phyloP scores from a whole-genome alignment of 371 early-diverging fungal species.

The Blyttiomyces sp. region DNA sequence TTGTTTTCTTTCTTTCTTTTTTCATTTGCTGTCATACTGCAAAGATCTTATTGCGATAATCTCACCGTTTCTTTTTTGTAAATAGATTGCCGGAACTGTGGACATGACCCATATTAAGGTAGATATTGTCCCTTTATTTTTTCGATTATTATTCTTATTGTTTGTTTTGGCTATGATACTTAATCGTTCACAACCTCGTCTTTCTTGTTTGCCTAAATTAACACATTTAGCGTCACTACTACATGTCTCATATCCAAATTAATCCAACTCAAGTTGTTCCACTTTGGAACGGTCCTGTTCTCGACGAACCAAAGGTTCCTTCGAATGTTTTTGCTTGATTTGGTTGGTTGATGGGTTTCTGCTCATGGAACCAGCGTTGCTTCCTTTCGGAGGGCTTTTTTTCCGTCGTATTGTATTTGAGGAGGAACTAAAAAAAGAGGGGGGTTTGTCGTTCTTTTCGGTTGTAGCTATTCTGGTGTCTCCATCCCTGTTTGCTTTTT shows the following conservation, averaged over 20 bases:
- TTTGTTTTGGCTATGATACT: too few species aligned
- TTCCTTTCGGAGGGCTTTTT: background rate
- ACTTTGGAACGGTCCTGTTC: slow-evolving; percentile 76
- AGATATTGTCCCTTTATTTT: too few species aligned
- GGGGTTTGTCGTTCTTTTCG: too few species aligned
- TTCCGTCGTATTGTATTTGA: too few species aligned
- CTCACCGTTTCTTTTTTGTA: slow-evolving; percentile 32
- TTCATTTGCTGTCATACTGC: background rate
- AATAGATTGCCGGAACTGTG: slow-evolving; percentile 12
- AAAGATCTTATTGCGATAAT: too few species aligned
- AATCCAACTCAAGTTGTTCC: slow-evolving; percentile 90
- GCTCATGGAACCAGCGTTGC: background rate
- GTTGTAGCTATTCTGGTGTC: too few species aligned
- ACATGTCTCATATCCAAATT: slow-evolving; percentile 83
- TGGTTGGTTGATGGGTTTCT: background rate
- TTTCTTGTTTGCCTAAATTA: too few species aligned
- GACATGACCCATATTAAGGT: slow-evolving; percentile 84
- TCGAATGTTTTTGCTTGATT: background rate
- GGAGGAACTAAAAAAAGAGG: too few species aligned
- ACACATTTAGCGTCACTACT: slow-evolving; percentile 95
- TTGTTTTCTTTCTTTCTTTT: slow-evolving; percentile 1
- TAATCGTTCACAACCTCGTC: too few species aligned
- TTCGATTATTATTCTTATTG: too few species aligned
- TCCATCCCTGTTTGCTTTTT: too few species aligned
- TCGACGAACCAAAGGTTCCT: slow-evolving; percentile 24